Conservation (phyloP, 2,329 filamentous ascomycete species). For the Zymoseptoria brevis region DNA sequence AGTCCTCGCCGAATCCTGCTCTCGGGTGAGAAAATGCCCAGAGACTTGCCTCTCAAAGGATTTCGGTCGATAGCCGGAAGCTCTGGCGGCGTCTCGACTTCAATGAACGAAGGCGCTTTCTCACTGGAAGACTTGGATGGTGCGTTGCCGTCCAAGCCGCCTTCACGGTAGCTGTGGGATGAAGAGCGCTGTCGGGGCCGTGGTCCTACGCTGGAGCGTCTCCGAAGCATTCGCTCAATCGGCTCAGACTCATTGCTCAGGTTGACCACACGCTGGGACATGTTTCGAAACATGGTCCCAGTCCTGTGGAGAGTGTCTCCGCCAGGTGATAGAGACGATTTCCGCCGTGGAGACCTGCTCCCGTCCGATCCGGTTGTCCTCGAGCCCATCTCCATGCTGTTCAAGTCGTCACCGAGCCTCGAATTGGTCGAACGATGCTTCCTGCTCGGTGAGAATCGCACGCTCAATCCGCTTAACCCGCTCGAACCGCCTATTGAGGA, state of each 20-base stretch:
- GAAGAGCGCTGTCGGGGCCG: conserved; percentile 1
- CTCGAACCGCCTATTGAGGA: not conserved
- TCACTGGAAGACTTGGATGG: conserved; percentile 25
- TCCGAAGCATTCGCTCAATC: conserved; percentile 68
- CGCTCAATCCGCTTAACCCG: conserved; percentile 37
- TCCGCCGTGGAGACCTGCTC: conserved; percentile 43
- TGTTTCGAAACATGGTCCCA: conserved; percentile 51
- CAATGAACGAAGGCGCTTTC: conserved; percentile 27
- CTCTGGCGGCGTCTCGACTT: conserved; percentile 15
- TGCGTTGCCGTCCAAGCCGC: conserved; percentile 18
- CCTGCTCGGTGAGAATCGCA: conserved; percentile 40
- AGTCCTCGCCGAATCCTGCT: conserved; percentile 66
- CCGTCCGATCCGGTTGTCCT: conserved; percentile 33
- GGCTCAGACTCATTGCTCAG: conserved; percentile 86
- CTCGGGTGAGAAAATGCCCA: conserved; percentile 76
- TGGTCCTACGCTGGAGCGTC: conserved; percentile 43
- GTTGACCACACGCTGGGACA: conserved; percentile 97
- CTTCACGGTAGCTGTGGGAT: not conserved
- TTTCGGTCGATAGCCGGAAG: conserved; percentile 45
- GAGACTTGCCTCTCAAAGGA: conserved; percentile 74
- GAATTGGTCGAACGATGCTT: conserved; percentile 32
- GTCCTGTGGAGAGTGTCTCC: conserved; percentile 43
- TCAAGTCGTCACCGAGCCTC: conserved; percentile 53
- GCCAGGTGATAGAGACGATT: conserved; percentile 40
- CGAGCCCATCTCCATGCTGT: conserved; percentile 52